Percentiles rank a stretch among this genome's conserved stretches.
Evolutionary conservation across 2,329 filamentous ascomycete species (phyloP).

Genomic region (Capronia epimyces): DNA sequence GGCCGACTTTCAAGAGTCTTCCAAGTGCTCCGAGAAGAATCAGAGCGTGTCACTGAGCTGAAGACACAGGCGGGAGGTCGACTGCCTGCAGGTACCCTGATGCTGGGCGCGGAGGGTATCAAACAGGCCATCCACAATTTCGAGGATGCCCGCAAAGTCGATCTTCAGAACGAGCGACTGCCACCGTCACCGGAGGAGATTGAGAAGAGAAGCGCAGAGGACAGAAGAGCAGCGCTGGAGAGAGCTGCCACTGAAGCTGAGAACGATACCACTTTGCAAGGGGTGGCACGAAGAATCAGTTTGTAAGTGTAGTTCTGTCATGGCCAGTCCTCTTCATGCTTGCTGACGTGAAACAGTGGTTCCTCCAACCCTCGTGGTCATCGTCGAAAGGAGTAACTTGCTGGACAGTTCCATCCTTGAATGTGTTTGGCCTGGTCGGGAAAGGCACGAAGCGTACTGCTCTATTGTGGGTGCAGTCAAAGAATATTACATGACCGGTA

Average conservation of each 20-base stretch:
- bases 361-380: constrained; percentile 23
- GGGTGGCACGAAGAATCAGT: constrained; percentile 85
- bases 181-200: constrained; percentile 93
- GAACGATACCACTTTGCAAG: constrained; percentile 81
- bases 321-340: neutral
- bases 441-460: neutral
- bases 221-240: constrained; percentile 69
- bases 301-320: constrained; percentile 61
- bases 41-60: constrained; percentile 91
- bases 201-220: constrained; percentile 71
- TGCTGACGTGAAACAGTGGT: constrained; percentile 26
- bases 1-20: constrained; percentile 94
- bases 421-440: neutral
- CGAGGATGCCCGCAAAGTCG: constrained; percentile 93
- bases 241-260: constrained; percentile 83
- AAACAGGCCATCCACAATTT: constrained; percentile 97
- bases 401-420: neutral
- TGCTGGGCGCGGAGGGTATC: constrained; percentile 96
- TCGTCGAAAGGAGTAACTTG: constrained; percentile 21
- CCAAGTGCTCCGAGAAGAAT: constrained; percentile 96
- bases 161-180: constrained; percentile 90
- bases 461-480: neutral
- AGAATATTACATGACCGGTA: neutral
- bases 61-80: constrained; percentile 93
- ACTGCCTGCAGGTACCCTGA: constrained; percentile 88